Evolutionary conservation across 208 protist genomes (phyloP).

Genomic region (Angomonas deanei): DNA sequence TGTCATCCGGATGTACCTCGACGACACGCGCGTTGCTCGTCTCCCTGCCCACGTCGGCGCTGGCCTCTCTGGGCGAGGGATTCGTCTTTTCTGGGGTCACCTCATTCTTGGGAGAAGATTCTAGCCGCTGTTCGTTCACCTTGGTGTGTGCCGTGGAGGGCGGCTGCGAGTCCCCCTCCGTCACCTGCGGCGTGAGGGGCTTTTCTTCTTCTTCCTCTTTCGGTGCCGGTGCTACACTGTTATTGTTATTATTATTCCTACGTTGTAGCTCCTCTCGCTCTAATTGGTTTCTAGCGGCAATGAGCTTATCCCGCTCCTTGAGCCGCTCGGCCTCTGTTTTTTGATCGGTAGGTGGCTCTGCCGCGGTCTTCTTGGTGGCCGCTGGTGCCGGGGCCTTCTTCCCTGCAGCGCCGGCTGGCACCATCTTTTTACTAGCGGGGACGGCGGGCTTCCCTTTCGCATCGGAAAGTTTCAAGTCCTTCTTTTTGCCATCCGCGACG

Average conservation of each 20-base stretch:
- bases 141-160: background rate
- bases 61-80: background rate
- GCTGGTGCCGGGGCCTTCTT: background rate
- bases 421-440: constrained; percentile 2
- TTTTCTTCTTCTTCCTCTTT: background rate
- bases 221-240: background rate
- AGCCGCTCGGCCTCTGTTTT: background rate
- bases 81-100: background rate
- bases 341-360: background rate
- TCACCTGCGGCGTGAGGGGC: background rate
- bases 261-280: background rate
- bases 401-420: background rate
- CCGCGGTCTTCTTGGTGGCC: background rate
- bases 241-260: background rate
- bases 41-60: background rate
- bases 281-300: background rate
- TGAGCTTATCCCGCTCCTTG: background rate
- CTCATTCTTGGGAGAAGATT: background rate
- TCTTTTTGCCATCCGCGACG: constrained; percentile 3
- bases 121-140: background rate
- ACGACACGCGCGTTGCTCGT: constrained; percentile 14
- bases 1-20: background rate
- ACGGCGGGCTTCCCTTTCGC: background rate
- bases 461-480: background rate
- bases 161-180: background rate